Evolutionary conservation across 225 moss, liverwort and hornwort species (phyloP).

Genomic region (Antitrichia curtipendula): DNA sequence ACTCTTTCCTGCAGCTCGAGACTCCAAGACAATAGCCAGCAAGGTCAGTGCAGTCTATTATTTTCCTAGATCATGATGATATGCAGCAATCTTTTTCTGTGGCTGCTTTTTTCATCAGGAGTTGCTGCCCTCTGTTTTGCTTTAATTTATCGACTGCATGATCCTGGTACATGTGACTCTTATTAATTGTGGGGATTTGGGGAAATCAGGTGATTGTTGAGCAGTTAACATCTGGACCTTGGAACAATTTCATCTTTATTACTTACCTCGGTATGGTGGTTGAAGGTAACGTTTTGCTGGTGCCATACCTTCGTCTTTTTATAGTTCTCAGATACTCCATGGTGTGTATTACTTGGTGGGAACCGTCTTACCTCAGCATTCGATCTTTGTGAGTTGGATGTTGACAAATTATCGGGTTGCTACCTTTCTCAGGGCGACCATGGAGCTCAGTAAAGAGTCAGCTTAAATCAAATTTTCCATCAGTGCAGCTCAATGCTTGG

Average conservation of each 20-base stretch:
- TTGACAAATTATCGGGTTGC: not conserved
- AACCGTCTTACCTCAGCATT: not conserved
- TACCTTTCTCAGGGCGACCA: constrained; percentile 43
- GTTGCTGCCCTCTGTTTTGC: not conserved
- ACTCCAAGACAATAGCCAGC: constrained; percentile 60
- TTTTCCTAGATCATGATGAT: not conserved
- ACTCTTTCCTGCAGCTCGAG: constrained; percentile 55
- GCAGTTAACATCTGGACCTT: constrained; percentile 91
- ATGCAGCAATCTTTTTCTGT: not conserved
- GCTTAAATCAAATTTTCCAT: constrained; percentile 39
- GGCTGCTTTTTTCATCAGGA: not conserved
- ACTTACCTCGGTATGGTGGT: constrained; percentile 66
- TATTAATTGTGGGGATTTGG: not conserved
- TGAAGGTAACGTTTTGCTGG: constrained; percentile 43
- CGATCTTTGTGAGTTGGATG: not conserved
- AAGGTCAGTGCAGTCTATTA: constrained; percentile 36
- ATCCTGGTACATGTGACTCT: not conserved
- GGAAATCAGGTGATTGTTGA: constrained; percentile 66
- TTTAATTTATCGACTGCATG: not conserved
- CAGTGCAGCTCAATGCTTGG: constrained; percentile 83
- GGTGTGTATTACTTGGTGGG: not conserved
- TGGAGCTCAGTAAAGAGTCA: constrained; percentile 57
- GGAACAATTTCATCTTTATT: constrained; percentile 89
- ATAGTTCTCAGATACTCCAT: not conserved
- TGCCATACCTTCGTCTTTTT: not conserved